These are phyloP conservation scores for Kuraishia capsulata DNA, from an alignment of 805 yeast species.

Conservation along the genomic window DNA sequence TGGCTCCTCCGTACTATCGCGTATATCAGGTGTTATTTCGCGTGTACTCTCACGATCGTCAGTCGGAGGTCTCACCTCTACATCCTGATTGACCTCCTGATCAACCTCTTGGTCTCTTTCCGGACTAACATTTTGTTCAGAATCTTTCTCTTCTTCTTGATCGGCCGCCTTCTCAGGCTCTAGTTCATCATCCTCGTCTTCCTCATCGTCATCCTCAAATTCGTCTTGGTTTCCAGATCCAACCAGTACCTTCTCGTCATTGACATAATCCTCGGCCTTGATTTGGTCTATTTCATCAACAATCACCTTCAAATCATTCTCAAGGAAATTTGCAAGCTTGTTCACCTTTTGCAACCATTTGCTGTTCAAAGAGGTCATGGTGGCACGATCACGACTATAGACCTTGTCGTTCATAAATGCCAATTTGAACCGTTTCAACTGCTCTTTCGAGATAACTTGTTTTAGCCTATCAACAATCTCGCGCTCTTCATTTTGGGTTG, in stretches of 20 bases:
- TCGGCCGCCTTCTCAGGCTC: slow-evolving; percentile 2
- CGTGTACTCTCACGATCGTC: no score
- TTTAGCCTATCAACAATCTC: neutral
- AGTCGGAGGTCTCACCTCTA: no score
- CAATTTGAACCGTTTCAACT: slow-evolving; percentile 17
- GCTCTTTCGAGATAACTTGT: slow-evolving; percentile 8
- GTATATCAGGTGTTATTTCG: no score
- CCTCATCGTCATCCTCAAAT: slow-evolving; percentile 2
- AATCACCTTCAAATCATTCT: slow-evolving; percentile 11
- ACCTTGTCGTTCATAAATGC: slow-evolving; percentile 16
- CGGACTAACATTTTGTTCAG: slow-evolving; percentile 57
- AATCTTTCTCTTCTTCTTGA: slow-evolving; percentile 24
- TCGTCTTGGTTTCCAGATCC: neutral
- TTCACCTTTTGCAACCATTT: slow-evolving; percentile 19
- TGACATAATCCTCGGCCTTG: slow-evolving; percentile 37
- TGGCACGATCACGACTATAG: slow-evolving; percentile 13
- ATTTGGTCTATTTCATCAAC: slow-evolving; percentile 6
- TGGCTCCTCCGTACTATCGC: no score
- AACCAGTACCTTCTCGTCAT: slow-evolving; percentile 25
- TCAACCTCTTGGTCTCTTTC: slow-evolving; percentile 29
- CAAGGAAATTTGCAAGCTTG: slow-evolving; percentile 12
- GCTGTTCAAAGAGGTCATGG: slow-evolving; percentile 12
- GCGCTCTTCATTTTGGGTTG: neutral
- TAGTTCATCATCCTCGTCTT: neutral
- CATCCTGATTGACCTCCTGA: slow-evolving; percentile 1